Conservation (phyloP, 1,284 basidiomycete species). For the Leccinum angustisporum region DNA sequence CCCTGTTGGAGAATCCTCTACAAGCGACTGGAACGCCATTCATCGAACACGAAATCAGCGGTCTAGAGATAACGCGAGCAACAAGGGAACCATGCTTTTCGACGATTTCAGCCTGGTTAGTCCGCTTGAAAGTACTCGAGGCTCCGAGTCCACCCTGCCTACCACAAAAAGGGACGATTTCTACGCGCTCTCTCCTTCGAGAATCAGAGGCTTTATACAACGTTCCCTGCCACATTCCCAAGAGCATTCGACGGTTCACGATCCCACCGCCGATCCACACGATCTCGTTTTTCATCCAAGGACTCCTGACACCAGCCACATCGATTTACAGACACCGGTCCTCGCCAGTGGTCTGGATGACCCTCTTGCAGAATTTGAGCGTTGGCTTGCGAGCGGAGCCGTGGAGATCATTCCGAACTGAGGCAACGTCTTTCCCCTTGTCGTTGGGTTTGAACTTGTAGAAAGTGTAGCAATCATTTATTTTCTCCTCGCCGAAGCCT, state of each 20-base stretch:
- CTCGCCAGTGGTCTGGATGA: conserved; percentile 25
- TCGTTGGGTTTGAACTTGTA: background rate
- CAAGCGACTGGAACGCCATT: conserved; percentile 32
- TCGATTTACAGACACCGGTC: background rate
- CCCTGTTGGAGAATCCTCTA: background rate
- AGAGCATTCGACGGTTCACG: background rate
- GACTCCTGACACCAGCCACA: background rate
- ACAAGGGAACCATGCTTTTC: background rate
- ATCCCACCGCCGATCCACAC: background rate
- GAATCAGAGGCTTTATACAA: conserved; percentile 25
- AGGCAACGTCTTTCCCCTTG: background rate
- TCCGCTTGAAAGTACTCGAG: background rate
- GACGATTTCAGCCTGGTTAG: background rate
- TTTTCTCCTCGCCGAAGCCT: background rate
- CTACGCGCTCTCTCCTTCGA: conserved; percentile 27
- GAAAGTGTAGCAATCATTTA: background rate
- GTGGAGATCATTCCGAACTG: conserved; percentile 37
- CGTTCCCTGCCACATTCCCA: conserved; percentile 2
- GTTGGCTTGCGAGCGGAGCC: conserved; percentile 46
- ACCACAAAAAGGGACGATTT: conserved; percentile 8
- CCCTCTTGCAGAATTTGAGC: conserved; percentile 48
- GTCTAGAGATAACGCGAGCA: conserved; percentile 9
- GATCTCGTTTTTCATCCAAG: background rate
- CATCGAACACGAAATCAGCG: conserved; percentile 6
- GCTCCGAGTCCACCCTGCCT: background rate